A percentile compares a stretch with the other conserved stretches of the same genome.
Conservation (phyloP, 192 early-diverging fungal genomes). For the Mortierella hygrophila region DNA sequence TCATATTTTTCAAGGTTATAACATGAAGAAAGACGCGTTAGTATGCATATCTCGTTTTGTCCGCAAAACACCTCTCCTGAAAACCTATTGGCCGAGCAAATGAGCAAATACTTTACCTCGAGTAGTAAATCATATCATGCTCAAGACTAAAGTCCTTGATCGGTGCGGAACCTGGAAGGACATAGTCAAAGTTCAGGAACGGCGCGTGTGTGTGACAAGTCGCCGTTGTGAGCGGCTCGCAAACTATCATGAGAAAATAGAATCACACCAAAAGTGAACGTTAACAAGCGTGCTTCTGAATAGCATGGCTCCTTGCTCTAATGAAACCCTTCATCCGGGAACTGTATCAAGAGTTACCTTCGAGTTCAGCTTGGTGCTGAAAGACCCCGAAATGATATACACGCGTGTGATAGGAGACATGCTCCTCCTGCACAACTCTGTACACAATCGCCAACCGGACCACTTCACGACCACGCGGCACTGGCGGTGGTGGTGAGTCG, state of each 20-base stretch:
- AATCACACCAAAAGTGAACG: neutral
- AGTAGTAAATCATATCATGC: constrained; percentile 40
- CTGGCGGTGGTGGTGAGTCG: no score
- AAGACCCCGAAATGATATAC: constrained; percentile 44
- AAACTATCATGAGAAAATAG: constrained; percentile 1
- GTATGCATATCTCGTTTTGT: neutral
- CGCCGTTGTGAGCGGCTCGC: constrained; percentile 15
- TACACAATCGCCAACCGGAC: constrained; percentile 37
- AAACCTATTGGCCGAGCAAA: neutral
- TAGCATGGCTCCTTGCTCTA: neutral
- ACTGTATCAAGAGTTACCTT: constrained; percentile 11
- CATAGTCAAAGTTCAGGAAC: constrained; percentile 44
- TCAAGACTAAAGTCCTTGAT: constrained; percentile 55
- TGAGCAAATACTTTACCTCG: constrained; percentile 8
- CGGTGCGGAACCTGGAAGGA: constrained; percentile 37
- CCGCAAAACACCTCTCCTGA: neutral
- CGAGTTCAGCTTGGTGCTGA: constrained; percentile 10
- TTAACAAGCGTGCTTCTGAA: neutral
- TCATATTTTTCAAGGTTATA: neutral
- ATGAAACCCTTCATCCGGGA: neutral
- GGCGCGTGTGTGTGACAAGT: constrained; percentile 35
- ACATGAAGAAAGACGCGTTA: neutral
- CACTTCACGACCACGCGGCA: neutral
- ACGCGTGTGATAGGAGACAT: constrained; percentile 29
- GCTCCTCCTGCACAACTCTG: constrained; percentile 39